Conservation (phyloP, 192 early-diverging fungal species). For the Physocladia obscura region DNA sequence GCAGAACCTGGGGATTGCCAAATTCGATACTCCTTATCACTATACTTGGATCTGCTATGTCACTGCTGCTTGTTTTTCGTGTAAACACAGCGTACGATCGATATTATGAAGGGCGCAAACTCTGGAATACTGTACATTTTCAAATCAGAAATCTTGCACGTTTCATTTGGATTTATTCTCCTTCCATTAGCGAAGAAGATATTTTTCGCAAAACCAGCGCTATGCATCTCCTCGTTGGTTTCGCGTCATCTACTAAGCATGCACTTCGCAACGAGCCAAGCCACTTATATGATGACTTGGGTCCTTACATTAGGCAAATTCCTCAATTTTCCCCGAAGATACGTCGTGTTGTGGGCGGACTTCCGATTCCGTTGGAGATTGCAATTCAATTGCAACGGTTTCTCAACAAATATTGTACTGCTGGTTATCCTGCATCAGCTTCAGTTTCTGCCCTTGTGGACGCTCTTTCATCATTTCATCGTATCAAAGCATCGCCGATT, state of each 20-base stretch:
- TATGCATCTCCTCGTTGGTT: constrained; percentile 78
- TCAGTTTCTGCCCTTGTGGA: too few species aligned
- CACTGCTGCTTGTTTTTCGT: constrained; percentile 66
- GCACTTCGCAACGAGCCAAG: constrained; percentile 77
- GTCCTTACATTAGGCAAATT: background rate
- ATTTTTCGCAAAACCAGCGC: constrained; percentile 47
- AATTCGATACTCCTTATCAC: constrained; percentile 41
- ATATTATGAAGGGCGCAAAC: constrained; percentile 82
- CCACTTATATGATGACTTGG: background rate
- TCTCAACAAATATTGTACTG: background rate
- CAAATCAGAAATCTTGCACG: constrained; percentile 77
- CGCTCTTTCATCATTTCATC: constrained; percentile 63
- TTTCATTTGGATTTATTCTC: constrained; percentile 64
- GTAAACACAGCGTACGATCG: constrained; percentile 72
- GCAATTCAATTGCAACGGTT: background rate
- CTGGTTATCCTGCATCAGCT: too few species aligned
- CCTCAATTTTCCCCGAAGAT: background rate
- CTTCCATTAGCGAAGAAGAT: background rate
- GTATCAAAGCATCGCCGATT: constrained; percentile 69
- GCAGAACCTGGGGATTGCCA: constrained; percentile 16
- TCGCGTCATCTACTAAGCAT: constrained; percentile 78
- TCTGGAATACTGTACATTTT: constrained; percentile 75
- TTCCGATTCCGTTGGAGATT: constrained; percentile 3
- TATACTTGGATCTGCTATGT: constrained; percentile 36
- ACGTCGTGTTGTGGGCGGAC: background rate